phyloP scores from a whole-genome alignment of 192 early-diverging fungal genomes.

The Coemansia sp. region DNA sequence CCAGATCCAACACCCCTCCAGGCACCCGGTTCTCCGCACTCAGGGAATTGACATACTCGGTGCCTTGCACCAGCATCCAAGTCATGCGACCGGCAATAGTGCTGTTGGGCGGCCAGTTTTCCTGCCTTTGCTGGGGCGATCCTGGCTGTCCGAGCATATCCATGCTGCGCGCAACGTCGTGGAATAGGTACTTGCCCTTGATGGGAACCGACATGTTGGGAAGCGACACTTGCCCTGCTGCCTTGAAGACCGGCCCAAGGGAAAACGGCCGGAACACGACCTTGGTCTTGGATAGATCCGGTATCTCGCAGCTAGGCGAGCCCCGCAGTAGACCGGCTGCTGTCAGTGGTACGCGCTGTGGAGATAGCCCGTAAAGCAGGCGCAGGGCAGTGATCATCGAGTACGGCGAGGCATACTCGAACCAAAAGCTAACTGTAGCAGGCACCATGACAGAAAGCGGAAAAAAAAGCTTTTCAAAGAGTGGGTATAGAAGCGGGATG shows the following conservation, averaged over 20 bases:
- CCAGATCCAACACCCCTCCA: not conserved
- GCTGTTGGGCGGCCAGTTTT: constrained; percentile 39
- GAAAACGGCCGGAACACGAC: constrained; percentile 33
- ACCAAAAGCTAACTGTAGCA: constrained; percentile 39
- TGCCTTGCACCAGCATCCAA: constrained; percentile 38
- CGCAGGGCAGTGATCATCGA: constrained; percentile 48
- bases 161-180: constrained; percentile 37
- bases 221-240: constrained; percentile 12
- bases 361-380: constrained; percentile 24
- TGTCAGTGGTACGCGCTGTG: not conserved
- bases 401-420: constrained; percentile 52
- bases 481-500: not conserved
- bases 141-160: constrained; percentile 20
- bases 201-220: constrained; percentile 32
- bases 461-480: not conserved
- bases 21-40: not conserved
- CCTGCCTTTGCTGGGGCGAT: constrained; percentile 15
- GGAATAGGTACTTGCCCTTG: constrained; percentile 40
- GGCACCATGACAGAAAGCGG: constrained; percentile 3
- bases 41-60: constrained; percentile 14
- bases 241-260: constrained; percentile 39
- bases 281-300: constrained; percentile 6
- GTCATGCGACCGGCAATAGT: constrained; percentile 30
- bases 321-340: not conserved
- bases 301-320: constrained; percentile 22